phyloP scores from a whole-genome alignment of 345 rosid species.

The Aquilaria yunnanensis region DNA sequence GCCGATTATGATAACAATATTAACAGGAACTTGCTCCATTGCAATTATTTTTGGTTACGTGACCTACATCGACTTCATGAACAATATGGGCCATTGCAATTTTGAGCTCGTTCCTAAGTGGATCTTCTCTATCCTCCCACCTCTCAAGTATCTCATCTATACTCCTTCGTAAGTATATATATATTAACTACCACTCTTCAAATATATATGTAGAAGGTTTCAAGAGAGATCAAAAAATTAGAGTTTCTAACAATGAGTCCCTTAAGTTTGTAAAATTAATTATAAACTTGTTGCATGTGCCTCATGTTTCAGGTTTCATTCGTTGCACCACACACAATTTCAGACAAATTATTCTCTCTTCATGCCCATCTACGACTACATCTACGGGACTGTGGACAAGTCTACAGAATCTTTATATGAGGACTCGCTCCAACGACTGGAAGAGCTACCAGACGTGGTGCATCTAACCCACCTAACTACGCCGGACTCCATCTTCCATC shows the following conservation, averaged over 20 bases:
- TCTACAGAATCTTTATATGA: slow-evolving; percentile 24
- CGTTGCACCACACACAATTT: slow-evolving; percentile 48
- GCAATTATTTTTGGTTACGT: slow-evolving; percentile 21
- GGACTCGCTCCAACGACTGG: slow-evolving; percentile 23
- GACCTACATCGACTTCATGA: slow-evolving; percentile 60
- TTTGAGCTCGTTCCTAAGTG: slow-evolving; percentile 59
- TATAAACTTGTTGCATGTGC: background rate
- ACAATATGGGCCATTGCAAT: slow-evolving; percentile 89
- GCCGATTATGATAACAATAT: slow-evolving; percentile 24
- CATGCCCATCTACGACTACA: slow-evolving; percentile 49
- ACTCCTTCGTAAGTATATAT: slow-evolving; percentile 52
- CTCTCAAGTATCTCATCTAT: slow-evolving; percentile 66
- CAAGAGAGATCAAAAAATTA: too few relatives aligned
- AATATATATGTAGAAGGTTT: background rate
- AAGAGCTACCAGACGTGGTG: slow-evolving; percentile 40
- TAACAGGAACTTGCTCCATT: slow-evolving; percentile 30
- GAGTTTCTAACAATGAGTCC: too few relatives aligned
- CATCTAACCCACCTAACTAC: slow-evolving; percentile 57
- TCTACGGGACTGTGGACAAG: slow-evolving; percentile 36
- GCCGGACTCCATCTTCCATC: slow-evolving; percentile 48
- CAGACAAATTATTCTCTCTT: slow-evolving; percentile 44
- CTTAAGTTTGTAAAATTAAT: too few relatives aligned
- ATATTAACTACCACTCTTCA: background rate
- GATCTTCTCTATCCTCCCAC: slow-evolving; percentile 54
- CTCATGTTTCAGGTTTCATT: slow-evolving; percentile 33